Percentiles rank a stretch among this genome's conserved stretches.
phyloP scores from a whole-genome alignment of 106 monocot genomes.

The Cymbidium sinense region DNA sequence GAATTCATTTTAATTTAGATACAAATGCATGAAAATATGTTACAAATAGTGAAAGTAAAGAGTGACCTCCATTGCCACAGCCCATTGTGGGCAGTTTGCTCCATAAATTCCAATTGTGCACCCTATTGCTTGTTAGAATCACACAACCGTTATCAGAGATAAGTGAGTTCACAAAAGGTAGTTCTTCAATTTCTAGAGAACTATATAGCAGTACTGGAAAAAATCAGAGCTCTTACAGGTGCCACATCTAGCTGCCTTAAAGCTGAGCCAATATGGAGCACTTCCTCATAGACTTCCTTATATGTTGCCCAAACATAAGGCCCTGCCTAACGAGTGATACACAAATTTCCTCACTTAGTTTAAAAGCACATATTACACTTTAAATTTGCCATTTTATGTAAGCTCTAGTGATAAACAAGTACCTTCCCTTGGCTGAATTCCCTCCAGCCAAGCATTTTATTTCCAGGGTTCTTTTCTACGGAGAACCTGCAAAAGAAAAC shows the following conservation, averaged over 20 bases:
- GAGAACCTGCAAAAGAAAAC: slow-evolving; percentile 24
- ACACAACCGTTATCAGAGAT: background rate
- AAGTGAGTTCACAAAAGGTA: background rate
- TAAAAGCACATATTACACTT: background rate
- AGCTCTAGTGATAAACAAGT: background rate
- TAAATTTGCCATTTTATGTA: background rate
- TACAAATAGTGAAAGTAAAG: background rate
- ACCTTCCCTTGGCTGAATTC: slow-evolving; percentile 65
- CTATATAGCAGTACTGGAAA: background rate
- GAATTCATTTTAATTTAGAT: background rate
- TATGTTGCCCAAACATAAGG: slow-evolving; percentile 87
- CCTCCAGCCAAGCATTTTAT: slow-evolving; percentile 94
- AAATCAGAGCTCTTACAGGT: slow-evolving; percentile 35
- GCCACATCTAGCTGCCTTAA: slow-evolving; percentile 53
- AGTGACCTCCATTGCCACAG: slow-evolving; percentile 71
- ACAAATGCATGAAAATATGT: background rate
- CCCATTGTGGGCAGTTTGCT: slow-evolving; percentile 90
- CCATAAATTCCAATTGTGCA: slow-evolving; percentile 85
- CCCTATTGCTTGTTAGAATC: slow-evolving; percentile 32
- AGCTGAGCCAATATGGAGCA: slow-evolving; percentile 72
- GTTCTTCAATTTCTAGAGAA: background rate
- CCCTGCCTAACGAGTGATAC: slow-evolving; percentile 40
- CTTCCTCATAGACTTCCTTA: slow-evolving; percentile 68
- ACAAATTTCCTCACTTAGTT: background rate
- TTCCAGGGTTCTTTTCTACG: slow-evolving; percentile 10